These are phyloP conservation scores for Alisma plantagoaquatica DNA, from an alignment of 106 monocot genomes.

Conservation along the genomic window DNA sequence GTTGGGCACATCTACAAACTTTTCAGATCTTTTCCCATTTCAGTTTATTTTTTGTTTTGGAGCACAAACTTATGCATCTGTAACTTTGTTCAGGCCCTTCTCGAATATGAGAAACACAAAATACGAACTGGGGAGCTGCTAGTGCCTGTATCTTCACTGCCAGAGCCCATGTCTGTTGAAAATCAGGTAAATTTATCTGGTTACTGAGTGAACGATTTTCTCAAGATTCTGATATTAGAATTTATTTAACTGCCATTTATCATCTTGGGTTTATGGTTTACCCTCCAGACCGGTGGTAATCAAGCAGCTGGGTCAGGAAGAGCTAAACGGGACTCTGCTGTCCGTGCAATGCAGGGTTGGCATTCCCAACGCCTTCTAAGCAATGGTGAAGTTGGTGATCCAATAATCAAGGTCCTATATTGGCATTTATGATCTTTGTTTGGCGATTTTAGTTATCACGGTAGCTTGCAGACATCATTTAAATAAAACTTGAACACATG, in stretches of 20 bases:
- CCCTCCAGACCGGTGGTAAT: constrained; percentile 28
- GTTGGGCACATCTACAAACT: too few species aligned
- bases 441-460: background rate
- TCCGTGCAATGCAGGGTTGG: constrained; percentile 98
- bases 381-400: constrained; percentile 75
- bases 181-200: constrained; percentile 51
- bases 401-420: constrained; percentile 75
- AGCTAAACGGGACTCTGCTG: constrained; percentile 87
- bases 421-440: too few species aligned
- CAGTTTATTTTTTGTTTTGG: too few species aligned
- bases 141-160: constrained; percentile 39
- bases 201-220: too few species aligned
- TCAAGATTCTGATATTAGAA: background rate
- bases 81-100: constrained; percentile 91
- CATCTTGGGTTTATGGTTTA: background rate
- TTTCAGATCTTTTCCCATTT: too few species aligned
- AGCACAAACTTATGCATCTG: too few species aligned
- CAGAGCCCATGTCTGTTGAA: constrained; percentile 35
- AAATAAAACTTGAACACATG: too few species aligned
- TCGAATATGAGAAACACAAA: constrained; percentile 96
- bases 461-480: too few species aligned
- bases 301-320: constrained; percentile 77
- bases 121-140: constrained; percentile 72
- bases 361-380: constrained; percentile 66
- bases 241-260: background rate